Evolutionary conservation across 805 yeast species (phyloP), one percentile per base, ranked within the genome.

Genomic region (Ogataea neopini): DNA sequence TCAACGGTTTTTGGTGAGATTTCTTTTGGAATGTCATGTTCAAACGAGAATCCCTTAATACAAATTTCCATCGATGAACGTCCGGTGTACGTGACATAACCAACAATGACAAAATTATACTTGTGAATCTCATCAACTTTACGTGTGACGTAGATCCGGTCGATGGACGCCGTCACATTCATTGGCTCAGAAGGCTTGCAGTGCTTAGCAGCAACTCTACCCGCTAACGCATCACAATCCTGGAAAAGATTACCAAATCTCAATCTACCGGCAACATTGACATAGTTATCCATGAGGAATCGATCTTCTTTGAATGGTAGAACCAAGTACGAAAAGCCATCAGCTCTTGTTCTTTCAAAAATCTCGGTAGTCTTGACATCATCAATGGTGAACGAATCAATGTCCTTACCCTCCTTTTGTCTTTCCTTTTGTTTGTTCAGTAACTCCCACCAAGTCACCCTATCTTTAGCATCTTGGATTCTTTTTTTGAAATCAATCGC

Each of bases 181-280:
- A 90, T 89, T 9, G 98, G 97, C 63, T 87, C 90, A 0, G 96
- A 95, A 0, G 98, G 98, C n/a, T 86, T 76, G 68, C 96, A 88
- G 65, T 91, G 97, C 61, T 87, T 79, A 66, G 90, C 87, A 18
- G 96, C 96, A 59, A 91, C 90, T 62, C 92, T 82, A 29, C 97
- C 98, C 2, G 97, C 96, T 51, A 91, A 72, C 4, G 96, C 91
- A 63, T 91, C 98, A 60, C 91, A 73, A 68, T 91, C 98, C 72
- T 91, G 97, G 68, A 91, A 91, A 53, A 91, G 74, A 66, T 90
- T 96, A 34, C 97, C 98, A 58, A 88, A 88, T 61, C 97, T 76
- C 61, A 90, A 75, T 54, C 96, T 77, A n/a, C 97, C 97, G 48
- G 83, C 85, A 3, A 96, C 91, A 65, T 87, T 88, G 59, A 88